A percentile compares a stretch with the other conserved stretches of the same genome.
These are phyloP conservation scores for Periglandula ipomoeae DNA, from an alignment of 2,329 filamentous ascomycete genomes.

Conservation along the genomic window DNA sequence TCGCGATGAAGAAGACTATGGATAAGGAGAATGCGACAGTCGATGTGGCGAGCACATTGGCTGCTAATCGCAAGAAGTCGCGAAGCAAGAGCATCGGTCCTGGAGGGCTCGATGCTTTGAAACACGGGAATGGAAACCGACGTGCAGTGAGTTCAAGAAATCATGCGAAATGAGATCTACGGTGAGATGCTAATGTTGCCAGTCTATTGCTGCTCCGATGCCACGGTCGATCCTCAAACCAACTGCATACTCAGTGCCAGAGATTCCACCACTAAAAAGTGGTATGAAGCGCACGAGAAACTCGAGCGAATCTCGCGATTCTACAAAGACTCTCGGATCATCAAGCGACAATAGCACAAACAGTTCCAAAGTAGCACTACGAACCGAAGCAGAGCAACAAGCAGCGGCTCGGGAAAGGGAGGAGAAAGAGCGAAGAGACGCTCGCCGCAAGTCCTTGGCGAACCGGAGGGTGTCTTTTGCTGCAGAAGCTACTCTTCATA, in stretches of 20 bases:
- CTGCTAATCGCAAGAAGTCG: slow-evolving; percentile 55
- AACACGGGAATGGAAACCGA: slow-evolving; percentile 65
- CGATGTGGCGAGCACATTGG: slow-evolving; percentile 48
- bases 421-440: slow-evolving; percentile 70
- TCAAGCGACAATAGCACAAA: slow-evolving; percentile 16
- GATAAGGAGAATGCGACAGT: slow-evolving; percentile 75
- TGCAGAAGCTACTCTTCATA: slow-evolving; percentile 92
- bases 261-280: slow-evolving; percentile 56
- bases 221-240: slow-evolving; percentile 73
- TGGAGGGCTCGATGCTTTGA: slow-evolving; percentile 76
- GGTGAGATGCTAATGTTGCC: not conserved
- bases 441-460: slow-evolving; percentile 83
- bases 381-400: slow-evolving; percentile 63
- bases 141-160: slow-evolving; percentile 53
- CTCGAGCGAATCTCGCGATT: slow-evolving; percentile 4
- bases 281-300: not conserved
- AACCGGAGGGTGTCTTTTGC: slow-evolving; percentile 94
- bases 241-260: slow-evolving; percentile 56
- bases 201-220: slow-evolving; percentile 47
- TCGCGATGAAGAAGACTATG: slow-evolving; percentile 39
- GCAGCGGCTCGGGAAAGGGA: slow-evolving; percentile 61
- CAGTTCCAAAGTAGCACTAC: slow-evolving; percentile 51
- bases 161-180: slow-evolving; percentile 7
- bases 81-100: slow-evolving; percentile 95
- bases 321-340: slow-evolving; percentile 9